Evolutionary conservation across 2,329 filamentous ascomycete species (phyloP).

Genomic region (Tolypocladium cylindrosporum): DNA sequence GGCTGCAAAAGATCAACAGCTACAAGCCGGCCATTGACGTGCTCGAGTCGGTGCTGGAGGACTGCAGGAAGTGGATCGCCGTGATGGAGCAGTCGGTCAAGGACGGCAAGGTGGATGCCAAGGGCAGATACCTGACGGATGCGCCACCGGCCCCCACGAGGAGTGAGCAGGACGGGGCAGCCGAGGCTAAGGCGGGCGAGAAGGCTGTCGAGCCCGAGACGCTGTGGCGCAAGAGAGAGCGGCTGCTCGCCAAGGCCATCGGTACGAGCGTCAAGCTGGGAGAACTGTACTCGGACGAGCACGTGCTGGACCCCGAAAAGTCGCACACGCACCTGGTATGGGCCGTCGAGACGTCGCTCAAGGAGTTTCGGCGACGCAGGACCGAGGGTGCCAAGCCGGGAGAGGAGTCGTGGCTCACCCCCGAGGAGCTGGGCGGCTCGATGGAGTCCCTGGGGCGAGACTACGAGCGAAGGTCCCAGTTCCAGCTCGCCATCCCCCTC

Average conservation of each 20-base stretch:
- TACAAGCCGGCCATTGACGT: constrained; percentile 64
- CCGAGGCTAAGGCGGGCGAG: neutral
- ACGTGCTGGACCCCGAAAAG: constrained; percentile 62
- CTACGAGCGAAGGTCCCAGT: constrained; percentile 64
- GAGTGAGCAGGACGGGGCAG: neutral
- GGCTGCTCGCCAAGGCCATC: constrained; percentile 63
- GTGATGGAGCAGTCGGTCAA: constrained; percentile 39
- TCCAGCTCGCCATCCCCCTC: constrained; percentile 74
- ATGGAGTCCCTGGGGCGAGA: constrained; percentile 67
- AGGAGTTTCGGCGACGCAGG: constrained; percentile 61
- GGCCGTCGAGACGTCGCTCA: constrained; percentile 70
- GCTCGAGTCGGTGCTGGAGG: constrained; percentile 62
- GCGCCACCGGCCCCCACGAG: neutral
- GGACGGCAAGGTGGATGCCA: constrained; percentile 34
- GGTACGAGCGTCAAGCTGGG: constrained; percentile 75
- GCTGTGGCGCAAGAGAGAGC: constrained; percentile 48
- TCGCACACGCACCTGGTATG: constrained; percentile 67
- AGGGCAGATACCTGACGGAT: constrained; percentile 21
- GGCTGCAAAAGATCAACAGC: constrained; percentile 69
- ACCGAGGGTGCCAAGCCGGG: constrained; percentile 58
- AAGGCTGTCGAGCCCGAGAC: constrained; percentile 26
- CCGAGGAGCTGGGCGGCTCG: constrained; percentile 62
- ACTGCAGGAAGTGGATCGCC: constrained; percentile 55
- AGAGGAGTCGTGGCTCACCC: constrained; percentile 61
- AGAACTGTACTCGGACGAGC: constrained; percentile 68